These are phyloP conservation scores for Thalassiosira tumida DNA, from an alignment of 352 stramenopile genomes.

Conservation along the genomic window DNA sequence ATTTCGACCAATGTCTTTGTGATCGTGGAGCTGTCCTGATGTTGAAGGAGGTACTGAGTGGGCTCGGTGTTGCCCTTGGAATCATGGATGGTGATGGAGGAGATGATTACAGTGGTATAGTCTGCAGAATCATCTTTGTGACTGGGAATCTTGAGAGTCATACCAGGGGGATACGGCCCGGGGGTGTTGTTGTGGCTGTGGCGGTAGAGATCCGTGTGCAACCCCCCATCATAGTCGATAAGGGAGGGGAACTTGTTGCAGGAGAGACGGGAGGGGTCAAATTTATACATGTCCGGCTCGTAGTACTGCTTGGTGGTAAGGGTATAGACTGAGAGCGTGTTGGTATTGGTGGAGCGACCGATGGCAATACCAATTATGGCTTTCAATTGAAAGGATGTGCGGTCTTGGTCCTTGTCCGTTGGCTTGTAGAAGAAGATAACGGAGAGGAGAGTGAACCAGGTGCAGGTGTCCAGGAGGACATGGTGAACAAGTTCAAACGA, in stretches of 20 bases:
- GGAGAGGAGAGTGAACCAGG: constrained; percentile 46
- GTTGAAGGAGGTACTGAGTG: no score
- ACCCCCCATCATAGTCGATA: constrained; percentile 52
- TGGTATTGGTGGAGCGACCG: constrained; percentile 36
- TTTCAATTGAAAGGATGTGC: constrained; percentile 29
- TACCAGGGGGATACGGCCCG: constrained; percentile 58
- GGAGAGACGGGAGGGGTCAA: constrained; percentile 39
- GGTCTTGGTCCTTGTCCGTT: background rate
- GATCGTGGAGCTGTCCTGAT: no score
- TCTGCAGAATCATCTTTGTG: no score
- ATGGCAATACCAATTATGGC: constrained; percentile 60
- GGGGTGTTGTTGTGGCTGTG: background rate
- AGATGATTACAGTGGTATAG: no score
- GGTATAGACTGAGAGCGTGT: constrained; percentile 55
- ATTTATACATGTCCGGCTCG: constrained; percentile 42
- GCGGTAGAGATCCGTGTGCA: constrained; percentile 28
- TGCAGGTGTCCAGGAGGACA: constrained; percentile 1
- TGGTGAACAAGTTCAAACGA: constrained; percentile 43
- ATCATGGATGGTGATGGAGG: no score
- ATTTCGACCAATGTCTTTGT: no score
- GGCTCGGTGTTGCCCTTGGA: no score
- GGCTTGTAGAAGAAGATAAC: constrained; percentile 47
- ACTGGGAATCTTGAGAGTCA: no score
- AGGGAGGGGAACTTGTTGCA: constrained; percentile 4
- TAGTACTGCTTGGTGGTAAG: constrained; percentile 49